phyloP scores from a whole-genome alignment of 441 rosid genomes.

The Pelargonium australe region DNA sequence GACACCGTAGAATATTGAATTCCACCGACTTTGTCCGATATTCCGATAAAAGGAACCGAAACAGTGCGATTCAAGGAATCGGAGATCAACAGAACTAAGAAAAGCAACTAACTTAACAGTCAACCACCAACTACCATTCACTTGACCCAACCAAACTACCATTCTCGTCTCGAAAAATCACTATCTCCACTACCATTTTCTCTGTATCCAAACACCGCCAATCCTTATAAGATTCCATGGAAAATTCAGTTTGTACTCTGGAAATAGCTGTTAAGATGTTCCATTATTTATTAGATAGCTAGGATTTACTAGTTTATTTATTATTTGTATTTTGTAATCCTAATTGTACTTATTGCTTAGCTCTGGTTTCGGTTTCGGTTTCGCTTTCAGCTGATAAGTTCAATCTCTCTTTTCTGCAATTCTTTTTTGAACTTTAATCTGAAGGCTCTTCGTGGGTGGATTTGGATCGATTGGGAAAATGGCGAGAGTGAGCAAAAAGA shows the following conservation, averaged over 20 bases:
- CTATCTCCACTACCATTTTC: constrained; percentile 6
- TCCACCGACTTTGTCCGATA: neutral
- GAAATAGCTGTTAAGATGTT: too few relatives aligned
- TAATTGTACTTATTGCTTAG: too few relatives aligned
- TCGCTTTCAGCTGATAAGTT: constrained; percentile 12
- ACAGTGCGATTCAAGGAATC: neutral
- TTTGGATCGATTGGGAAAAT: constrained; percentile 20
- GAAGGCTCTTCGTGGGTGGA: neutral
- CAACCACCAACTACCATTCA: constrained; percentile 17
- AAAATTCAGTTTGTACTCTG: constrained; percentile 2
- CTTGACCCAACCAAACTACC: constrained; percentile 22
- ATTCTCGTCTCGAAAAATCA: constrained; percentile 13
- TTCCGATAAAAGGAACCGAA: neutral
- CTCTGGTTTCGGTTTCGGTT: constrained; percentile 1
- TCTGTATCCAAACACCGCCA: neutral
- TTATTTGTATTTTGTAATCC: too few relatives aligned
- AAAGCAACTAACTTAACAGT: constrained; percentile 24
- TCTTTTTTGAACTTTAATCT: neutral
- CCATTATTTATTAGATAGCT: too few relatives aligned
- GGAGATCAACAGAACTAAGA: neutral
- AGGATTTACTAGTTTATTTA: too few relatives aligned
- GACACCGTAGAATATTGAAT: neutral
- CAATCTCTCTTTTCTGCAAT: constrained; percentile 6
- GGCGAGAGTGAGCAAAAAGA: constrained; percentile 55
- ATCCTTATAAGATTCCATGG: neutral